A percentile compares a stretch with the other conserved stretches of the same genome.
These are phyloP conservation scores for Fusarium piperis DNA, from an alignment of 2,329 filamentous ascomycete species.

Conservation along the genomic window DNA sequence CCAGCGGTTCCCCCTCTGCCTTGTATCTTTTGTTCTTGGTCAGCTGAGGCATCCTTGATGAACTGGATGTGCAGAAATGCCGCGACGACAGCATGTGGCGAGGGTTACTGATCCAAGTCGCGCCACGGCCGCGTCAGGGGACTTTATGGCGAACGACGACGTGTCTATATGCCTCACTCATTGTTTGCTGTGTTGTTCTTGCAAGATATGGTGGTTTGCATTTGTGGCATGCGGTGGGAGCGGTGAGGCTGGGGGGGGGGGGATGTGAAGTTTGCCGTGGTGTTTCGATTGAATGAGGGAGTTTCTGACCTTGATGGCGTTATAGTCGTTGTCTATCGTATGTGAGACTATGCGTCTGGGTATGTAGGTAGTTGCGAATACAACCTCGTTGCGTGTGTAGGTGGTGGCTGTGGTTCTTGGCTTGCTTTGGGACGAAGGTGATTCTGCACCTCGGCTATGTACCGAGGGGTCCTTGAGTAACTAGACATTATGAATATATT, in stretches of 20 bases:
- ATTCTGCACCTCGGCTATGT: not conserved
- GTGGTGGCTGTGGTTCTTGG: not conserved
- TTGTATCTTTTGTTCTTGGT: not conserved
- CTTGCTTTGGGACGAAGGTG: not conserved
- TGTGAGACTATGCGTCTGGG: not conserved
- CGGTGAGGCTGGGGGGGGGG: not conserved
- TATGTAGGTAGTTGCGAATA: not conserved
- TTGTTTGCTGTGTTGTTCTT: constrained; percentile 3
- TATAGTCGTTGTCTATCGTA: not conserved
- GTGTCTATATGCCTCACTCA: constrained; percentile 15
- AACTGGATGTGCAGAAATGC: constrained; percentile 8
- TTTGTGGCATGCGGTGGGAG: not conserved
- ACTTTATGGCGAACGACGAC: not conserved
- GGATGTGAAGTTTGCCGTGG: not conserved
- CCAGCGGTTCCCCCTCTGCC: not conserved
- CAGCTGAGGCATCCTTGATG: constrained; percentile 8
- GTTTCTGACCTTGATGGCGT: not conserved
- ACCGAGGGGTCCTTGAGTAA: not conserved
- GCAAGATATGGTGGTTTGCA: not conserved
- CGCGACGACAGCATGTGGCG: constrained; percentile 6
- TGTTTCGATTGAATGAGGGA: not conserved
- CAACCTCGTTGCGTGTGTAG: not conserved
- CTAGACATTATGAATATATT: not conserved
- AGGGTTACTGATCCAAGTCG: not conserved
- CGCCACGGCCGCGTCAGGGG: constrained; percentile 8